Percentiles rank a stretch among this genome's conserved stretches.
Evolutionary conservation across 345 rosid genomes (phyloP).

Genomic region (Brassica juncea): DNA sequence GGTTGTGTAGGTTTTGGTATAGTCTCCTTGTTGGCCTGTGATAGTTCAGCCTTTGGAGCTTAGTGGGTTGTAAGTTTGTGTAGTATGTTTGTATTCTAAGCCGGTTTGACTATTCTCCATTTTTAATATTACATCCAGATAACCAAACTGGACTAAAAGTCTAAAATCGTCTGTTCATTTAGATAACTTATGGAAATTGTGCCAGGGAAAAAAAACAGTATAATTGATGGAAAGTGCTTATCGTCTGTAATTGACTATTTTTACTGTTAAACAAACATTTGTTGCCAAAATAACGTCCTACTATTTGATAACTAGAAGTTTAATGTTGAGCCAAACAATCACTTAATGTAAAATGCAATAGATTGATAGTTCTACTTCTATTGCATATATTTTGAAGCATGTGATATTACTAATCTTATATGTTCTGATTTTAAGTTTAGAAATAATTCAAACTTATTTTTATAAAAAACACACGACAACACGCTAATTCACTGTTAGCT

Average conservation of each 20-base stretch:
- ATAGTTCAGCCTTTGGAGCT: background rate
- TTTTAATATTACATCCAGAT: background rate
- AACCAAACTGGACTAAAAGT: background rate
- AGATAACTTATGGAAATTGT: background rate
- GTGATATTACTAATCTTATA: background rate
- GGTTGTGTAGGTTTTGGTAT: background rate
- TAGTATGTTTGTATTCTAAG: background rate
- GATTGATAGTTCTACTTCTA: background rate
- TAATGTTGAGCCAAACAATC: background rate
- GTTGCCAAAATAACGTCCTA: background rate
- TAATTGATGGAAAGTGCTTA: conserved; percentile 3
- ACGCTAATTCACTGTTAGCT: background rate
- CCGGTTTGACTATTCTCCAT: background rate
- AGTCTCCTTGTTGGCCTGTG: background rate
- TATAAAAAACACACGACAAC: background rate
- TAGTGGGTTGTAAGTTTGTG: background rate
- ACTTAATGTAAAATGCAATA: background rate
- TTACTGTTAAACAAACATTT: background rate
- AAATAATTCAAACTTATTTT: background rate
- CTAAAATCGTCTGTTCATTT: background rate
- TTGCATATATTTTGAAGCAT: conserved; percentile 46
- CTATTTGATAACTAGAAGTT: background rate
- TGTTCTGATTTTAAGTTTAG: background rate
- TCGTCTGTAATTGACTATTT: background rate
- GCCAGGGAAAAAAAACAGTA: background rate